Percentiles rank a stretch among this genome's conserved stretches.
phyloP scores from a whole-genome alignment of 73 alveolate genomes.

The Paramecium caudatum region DNA sequence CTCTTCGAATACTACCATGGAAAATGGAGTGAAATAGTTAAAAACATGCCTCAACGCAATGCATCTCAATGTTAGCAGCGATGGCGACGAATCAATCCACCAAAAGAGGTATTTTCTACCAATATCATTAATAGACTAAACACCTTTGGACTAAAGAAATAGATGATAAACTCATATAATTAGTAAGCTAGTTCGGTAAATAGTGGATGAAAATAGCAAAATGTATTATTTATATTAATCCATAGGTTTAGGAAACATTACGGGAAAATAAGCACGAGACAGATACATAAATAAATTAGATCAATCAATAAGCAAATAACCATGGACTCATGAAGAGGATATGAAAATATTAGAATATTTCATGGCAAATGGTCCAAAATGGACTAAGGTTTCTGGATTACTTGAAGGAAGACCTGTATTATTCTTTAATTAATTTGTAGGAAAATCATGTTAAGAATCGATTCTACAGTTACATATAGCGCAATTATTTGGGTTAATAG shows the following conservation, averaged over 20 bases:
- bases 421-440: conserved; percentile 41
- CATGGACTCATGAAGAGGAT: conserved; percentile 95
- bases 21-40: conserved; percentile 77
- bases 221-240: conserved; percentile 64
- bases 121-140: conserved; percentile 28
- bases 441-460: conserved; percentile 69
- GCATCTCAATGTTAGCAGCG: conserved; percentile 73
- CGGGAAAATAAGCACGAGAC: conserved; percentile 94
- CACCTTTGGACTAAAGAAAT: conserved; percentile 70
- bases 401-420: conserved; percentile 85
- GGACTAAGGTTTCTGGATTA: conserved; percentile 72
- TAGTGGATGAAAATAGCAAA: conserved; percentile 68
- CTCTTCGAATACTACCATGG: background rate
- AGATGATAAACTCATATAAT: conserved; percentile 31
- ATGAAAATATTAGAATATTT: conserved; percentile 34
- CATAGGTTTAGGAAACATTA: conserved; percentile 2
- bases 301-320: conserved; percentile 90
- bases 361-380: conserved; percentile 55
- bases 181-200: conserved; percentile 55
- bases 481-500: conserved; percentile 23
- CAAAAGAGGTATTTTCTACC: conserved; percentile 36
- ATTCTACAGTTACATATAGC: conserved; percentile 32
- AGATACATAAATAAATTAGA: conserved; percentile 98
- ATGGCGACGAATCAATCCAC: conserved; percentile 72
- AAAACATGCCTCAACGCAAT: conserved; percentile 65